phyloP scores from a whole-genome alignment of 176 grass and related monocot species.

The Tuctoria greenei region DNA sequence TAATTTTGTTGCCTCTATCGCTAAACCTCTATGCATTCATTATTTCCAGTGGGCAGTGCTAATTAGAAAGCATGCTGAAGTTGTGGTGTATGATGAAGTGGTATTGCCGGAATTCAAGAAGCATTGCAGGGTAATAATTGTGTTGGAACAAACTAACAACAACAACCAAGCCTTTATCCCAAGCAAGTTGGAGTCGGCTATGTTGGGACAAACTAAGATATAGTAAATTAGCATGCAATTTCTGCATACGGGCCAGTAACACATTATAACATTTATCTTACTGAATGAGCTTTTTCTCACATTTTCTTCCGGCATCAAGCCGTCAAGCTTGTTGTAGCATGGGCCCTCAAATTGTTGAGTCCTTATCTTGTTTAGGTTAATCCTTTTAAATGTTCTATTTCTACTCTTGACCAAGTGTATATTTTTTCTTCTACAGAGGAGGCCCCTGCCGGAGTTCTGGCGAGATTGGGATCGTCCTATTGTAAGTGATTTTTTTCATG shows the following conservation, averaged over 20 bases:
- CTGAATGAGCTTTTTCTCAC: background rate
- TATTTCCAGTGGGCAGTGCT: constrained; percentile 80
- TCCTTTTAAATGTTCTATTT: background rate
- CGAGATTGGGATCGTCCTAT: constrained; percentile 87
- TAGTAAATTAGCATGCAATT: constrained; percentile 8
- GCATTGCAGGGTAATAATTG: constrained; percentile 77
- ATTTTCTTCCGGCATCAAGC: background rate
- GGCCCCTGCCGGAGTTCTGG: constrained; percentile 94
- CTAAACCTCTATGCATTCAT: constrained; percentile 14
- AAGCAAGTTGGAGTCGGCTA: no score
- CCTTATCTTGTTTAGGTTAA: background rate
- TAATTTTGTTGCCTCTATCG: constrained; percentile 24
- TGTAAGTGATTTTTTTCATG: constrained; percentile 59
- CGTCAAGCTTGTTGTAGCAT: background rate
- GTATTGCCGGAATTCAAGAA: constrained; percentile 76
- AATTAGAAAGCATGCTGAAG: constrained; percentile 93
- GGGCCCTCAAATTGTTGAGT: background rate
- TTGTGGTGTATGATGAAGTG: constrained; percentile 73
- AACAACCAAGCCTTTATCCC: no score
- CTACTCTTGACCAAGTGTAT: constrained; percentile 10
- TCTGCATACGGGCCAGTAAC: background rate
- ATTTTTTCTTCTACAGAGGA: constrained; percentile 65
- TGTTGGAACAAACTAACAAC: constrained; percentile 20
- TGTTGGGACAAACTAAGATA: constrained; percentile 4
- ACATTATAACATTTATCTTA: background rate